Evolutionary conservation across 176 grass and related monocot species (phyloP).

Genomic region (Carex kokanica): DNA sequence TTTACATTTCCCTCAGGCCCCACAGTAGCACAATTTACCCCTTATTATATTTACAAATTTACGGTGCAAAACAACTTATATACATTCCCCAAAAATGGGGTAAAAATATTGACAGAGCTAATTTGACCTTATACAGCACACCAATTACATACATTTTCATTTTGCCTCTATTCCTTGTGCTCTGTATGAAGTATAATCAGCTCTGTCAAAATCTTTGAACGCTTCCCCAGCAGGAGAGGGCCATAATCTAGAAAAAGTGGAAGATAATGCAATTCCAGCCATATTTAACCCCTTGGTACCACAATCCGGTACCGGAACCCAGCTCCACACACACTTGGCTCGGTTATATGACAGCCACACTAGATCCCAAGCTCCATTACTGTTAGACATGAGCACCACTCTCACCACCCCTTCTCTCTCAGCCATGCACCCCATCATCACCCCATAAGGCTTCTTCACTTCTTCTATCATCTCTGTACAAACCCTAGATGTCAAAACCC

Average conservation of each 20-base stretch:
- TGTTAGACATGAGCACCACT: slow-evolving; percentile 86
- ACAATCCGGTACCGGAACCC: slow-evolving; percentile 85
- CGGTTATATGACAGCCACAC: slow-evolving; percentile 82
- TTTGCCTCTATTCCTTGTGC: no score
- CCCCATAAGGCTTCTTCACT: slow-evolving; percentile 65
- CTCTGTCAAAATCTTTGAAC: neutral
- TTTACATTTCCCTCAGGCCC: neutral
- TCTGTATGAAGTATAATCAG: no score
- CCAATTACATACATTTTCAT: no score
- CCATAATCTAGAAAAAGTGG: slow-evolving; percentile 89
- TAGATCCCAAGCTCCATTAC: slow-evolving; percentile 71
- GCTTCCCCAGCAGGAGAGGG: slow-evolving; percentile 28
- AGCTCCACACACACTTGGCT: slow-evolving; percentile 42
- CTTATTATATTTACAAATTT: neutral
- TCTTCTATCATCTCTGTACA: slow-evolving; percentile 50
- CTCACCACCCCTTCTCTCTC: slow-evolving; percentile 77
- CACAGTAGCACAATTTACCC: no score
- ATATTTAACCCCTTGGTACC: slow-evolving; percentile 88
- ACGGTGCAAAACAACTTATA: neutral
- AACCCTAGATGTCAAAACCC: slow-evolving; percentile 59
- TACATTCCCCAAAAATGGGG: neutral
- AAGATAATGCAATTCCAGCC: slow-evolving; percentile 92
- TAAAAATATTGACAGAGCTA: no score
- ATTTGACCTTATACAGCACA: no score
- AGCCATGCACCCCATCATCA: slow-evolving; percentile 79